Base-by-base conservation (phyloP, 192 early-diverging fungal genomes). In the Umbelopsis vinacea region DNA sequence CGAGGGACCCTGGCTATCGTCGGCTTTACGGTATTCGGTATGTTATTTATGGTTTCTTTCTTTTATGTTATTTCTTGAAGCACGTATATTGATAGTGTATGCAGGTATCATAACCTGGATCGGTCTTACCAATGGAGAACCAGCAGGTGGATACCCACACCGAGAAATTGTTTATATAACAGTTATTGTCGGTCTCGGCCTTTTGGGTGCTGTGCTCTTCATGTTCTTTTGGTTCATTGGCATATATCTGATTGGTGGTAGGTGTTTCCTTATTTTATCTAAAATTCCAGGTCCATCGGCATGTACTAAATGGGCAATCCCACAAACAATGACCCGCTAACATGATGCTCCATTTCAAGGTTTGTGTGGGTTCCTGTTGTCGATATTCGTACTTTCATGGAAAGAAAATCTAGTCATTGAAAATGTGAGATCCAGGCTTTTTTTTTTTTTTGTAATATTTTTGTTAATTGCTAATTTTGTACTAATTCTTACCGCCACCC, bases 91-190 rank as follows among this genome's bases (percentile, higher is more conserved):
- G 21, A 52, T 60, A 5, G 29, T 0, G 1, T 23, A 21, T 15
- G 15, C 21, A 68, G 67, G 45, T 29, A 47, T 68, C 45, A 24
- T 68, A 17, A 48, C 67, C 9, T 68, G 67, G 67, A 68, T 68
- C 43, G 67, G 67, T 33, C 46, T 68, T 23, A 68, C 67, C 67
- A 68, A 68, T 33, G 40, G 40, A 8, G 67, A 68, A 29, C 67
- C 67, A n/a, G 22, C 46, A 5, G 43, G 67, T 14, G 67, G 43
- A 48, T 68, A 68, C 5, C 67, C 67, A 17, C 40, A 68, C 40
- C 40, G 24, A 48, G 46, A 46, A 19, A 48, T 48, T 23, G 43
- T 68, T 15, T 68, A 68, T 68, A 21, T 68, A 23, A 48, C 45
- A 23, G 67, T 68, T n/a, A 47, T 46, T 14, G 26, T 48, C 22